Base-by-base conservation (phyloP, 257 asterid species). In the Scutellaria galericulata region DNA sequence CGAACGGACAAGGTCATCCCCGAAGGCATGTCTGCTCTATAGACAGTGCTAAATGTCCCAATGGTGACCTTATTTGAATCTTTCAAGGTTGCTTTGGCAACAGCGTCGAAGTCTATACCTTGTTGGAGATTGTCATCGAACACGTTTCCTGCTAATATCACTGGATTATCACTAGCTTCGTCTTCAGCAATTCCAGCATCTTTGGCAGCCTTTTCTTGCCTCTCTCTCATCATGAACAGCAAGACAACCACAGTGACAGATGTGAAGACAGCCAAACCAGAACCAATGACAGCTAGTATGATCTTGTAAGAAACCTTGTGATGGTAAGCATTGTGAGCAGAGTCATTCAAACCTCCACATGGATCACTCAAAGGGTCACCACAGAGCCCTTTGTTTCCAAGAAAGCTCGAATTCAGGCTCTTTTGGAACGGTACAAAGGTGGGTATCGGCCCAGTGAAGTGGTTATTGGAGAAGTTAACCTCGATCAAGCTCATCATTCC, bases 401-500 rank as follows among this genome's bases (percentile, higher is more conserved):
- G 47, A 79, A 92, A 92, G 75, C 98, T 92, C 51, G 97, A 84
- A 52, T 83, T 92, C 51, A 82, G 79, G 88, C 98, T 92, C 64
- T 90, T 95, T 61, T 95, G 98, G 70, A 95, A 92, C 1, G 99
- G 99, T 5, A 74, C 75, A 52, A 90, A 95, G 8, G 83, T 70
- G 39, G 99, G 99, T 42, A 92, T 89, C 0, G 88, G 96, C 37
- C 99, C 99, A 7, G 71, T 72, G 27, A 95, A 83, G 18, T 55
- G 91, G 76, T 95, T 95, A 79, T 89, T 88, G 0, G 99, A 92
- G 79, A 95, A 95, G 75, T 95, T 83, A 51, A 95, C 98, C 83
- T 88, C 96, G 11, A 95, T 92, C 88, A 92, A 84, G 71, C 99
- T 95, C 64, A 85, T 75, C 99, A 95, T 95, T 63, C 98, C 99